Conservation (phyloP, 1,284 basidiomycete genomes). For the Ceratobasidium sp. region DNA sequence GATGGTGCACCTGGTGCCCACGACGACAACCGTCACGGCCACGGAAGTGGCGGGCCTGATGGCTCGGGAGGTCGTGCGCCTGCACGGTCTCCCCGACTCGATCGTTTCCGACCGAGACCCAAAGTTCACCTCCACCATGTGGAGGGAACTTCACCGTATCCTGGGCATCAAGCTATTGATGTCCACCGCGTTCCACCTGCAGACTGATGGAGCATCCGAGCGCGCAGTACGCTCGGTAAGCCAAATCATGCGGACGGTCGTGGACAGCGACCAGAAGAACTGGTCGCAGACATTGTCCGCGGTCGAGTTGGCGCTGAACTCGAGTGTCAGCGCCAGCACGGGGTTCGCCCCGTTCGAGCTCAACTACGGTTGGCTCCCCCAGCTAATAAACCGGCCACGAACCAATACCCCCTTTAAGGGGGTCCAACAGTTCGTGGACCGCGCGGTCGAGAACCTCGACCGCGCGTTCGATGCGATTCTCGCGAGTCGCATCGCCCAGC, state of each 20-base stretch:
- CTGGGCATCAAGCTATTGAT: constrained; percentile 59
- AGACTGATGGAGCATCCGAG: constrained; percentile 60
- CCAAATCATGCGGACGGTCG: constrained; percentile 59
- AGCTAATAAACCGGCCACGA: background rate
- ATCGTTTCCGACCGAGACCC: constrained; percentile 63
- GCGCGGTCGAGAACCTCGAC: no score
- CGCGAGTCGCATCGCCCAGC: constrained; percentile 50
- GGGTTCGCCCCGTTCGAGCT: constrained; percentile 59
- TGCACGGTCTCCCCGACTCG: constrained; percentile 59
- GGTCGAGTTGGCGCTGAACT: constrained; percentile 59
- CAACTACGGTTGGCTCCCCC: constrained; percentile 54
- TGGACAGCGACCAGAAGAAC: constrained; percentile 57
- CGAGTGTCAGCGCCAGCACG: constrained; percentile 53
- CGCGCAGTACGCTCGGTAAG: constrained; percentile 56
- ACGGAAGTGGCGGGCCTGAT: constrained; percentile 60
- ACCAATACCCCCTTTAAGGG: constrained; percentile 11
- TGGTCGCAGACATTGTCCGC: constrained; percentile 59
- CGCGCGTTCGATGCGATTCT: constrained; percentile 52
- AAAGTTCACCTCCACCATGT: constrained; percentile 58
- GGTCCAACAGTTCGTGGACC: constrained; percentile 2
- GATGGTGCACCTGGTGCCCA: constrained; percentile 59
- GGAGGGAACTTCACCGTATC: constrained; percentile 58
- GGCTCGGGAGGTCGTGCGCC: constrained; percentile 58
- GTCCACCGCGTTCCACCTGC: constrained; percentile 63
- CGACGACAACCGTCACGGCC: constrained; percentile 55